Conservation (phyloP, 108 stramenopile genomes). For the Schizochytrium sp. region DNA sequence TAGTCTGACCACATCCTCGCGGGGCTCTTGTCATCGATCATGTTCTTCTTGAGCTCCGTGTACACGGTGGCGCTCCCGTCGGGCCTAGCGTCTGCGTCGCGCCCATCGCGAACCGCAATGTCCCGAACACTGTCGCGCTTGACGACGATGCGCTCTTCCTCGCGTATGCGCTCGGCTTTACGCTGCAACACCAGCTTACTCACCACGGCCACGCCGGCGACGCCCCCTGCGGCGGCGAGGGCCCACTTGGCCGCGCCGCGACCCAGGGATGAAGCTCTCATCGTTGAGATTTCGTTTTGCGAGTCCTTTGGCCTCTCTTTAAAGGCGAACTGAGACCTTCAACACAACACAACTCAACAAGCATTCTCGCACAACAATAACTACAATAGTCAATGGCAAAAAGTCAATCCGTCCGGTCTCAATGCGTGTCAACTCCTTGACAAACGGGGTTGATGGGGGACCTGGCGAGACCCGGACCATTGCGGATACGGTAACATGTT, state of each 20-base stretch:
- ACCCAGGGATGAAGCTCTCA: not conserved
- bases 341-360: no score
- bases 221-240: not conserved
- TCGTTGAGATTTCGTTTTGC: no score
- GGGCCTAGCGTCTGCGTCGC: not conserved
- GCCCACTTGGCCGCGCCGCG: not conserved
- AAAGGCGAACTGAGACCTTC: no score
- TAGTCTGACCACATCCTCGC: not conserved
- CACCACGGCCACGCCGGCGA: not conserved
- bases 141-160: not conserved
- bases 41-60: not conserved
- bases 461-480: no score
- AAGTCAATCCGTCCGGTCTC: no score
- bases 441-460: no score
- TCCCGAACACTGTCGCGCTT: not conserved
- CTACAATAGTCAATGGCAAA: no score
- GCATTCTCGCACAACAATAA: no score
- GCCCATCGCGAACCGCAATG: no score
- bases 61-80: not conserved
- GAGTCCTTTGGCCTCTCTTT: no score
- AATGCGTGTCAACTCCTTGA: no score
- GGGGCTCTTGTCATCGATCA: not conserved
- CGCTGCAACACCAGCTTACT: not conserved
- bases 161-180: not conserved
- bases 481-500: no score